Evolutionary conservation across 1,284 basidiomycete genomes (phyloP), one percentile per base, ranked within the genome.

Genomic region (Cutaneotrichosporon daszewskae): DNA sequence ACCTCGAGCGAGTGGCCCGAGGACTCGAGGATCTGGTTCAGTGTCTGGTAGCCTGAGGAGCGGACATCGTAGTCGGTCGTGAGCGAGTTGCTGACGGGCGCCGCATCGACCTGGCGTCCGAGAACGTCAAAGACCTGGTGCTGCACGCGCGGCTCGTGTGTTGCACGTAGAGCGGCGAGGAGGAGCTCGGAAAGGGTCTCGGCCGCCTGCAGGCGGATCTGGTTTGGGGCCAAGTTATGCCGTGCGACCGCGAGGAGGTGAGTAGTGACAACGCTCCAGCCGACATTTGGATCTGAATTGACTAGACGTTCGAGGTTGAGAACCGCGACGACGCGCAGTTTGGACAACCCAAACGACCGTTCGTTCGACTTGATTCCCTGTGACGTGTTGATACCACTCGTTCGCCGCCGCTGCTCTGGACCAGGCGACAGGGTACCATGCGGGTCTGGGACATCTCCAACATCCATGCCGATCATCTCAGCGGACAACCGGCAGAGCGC

Each of bases 391-490:
- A 91, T 85, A 0, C 88, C 88, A 55, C 89, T 92, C 8, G 87
- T 80, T 32, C 89, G 73, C 43, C 88, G 74, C 43, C 86, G 73
- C 64, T 82, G 55, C 26, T 60, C 61, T n/a, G n/a, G 5, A 45
- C 31, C 2, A 5, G 62, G 61, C 3, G 58, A 62, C 5, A 59
- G 34, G 12, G 28, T 16, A n/a, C 17, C 11, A 14, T 2, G 9
- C 49, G 50, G 5, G 51, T 40, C 7, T n/a, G 56, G 50, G 3
- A 46, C 36, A 32, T 45, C 39, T 20, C 39, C 43, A 24, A 46
- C 17, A n/a, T 86, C 82, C 80, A 91, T 82, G 24, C 84, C 83
- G 25, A 92, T 80, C 87, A 94, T 92, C 65, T 88, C 87, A 6
- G 79, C 78, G 62, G 87, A 91, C 19, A 96, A 72, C 55, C 79